Evolutionary conservation across 1,139 yeast species (phyloP).

Genomic region (Kluyveromyces marxianus): DNA sequence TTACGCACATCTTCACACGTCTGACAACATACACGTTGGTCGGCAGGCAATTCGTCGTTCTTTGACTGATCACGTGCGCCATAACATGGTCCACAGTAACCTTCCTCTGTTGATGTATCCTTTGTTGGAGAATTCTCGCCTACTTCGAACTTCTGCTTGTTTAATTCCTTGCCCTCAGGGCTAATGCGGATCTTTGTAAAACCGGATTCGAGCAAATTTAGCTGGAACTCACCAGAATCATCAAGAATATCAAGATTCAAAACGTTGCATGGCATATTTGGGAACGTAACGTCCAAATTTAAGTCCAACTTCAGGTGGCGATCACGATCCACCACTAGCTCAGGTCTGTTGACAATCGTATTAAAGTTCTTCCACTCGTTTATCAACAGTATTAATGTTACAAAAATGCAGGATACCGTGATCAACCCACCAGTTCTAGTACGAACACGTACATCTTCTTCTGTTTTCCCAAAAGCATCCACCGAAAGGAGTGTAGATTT

Average conservation of each 20-base stretch:
- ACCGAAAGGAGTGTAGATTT: conserved; percentile 22
- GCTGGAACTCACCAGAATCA: conserved; percentile 74
- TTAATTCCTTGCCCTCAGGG: conserved; percentile 19
- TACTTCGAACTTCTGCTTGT: conserved; percentile 30
- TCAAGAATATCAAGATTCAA: conserved; percentile 66
- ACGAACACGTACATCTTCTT: conserved; percentile 83
- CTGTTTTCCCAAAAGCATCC: conserved; percentile 91
- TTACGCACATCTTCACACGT: conserved; percentile 72
- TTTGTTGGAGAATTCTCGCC: conserved; percentile 19
- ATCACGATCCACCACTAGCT: conserved; percentile 82
- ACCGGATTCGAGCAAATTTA: conserved; percentile 63
- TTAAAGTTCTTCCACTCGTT: conserved; percentile 76
- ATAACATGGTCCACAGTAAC: conserved; percentile 83
- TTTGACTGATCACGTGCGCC: conserved; percentile 66
- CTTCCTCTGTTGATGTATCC: conserved; percentile 24
- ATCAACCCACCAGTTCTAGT: conserved; percentile 88
- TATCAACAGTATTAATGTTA: conserved; percentile 55
- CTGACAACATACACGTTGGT: conserved; percentile 62
- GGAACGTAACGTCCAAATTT: conserved; percentile 75
- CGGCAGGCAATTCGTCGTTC: conserved; percentile 36
- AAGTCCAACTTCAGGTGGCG: conserved; percentile 70
- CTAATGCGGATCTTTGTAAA: conserved; percentile 62
- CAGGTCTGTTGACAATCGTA: conserved; percentile 62
- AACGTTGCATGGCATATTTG: conserved; percentile 73
- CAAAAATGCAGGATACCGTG: conserved; percentile 59